Conservation (phyloP, 345 rosid genomes). For the Noccaea caerulescens region DNA sequence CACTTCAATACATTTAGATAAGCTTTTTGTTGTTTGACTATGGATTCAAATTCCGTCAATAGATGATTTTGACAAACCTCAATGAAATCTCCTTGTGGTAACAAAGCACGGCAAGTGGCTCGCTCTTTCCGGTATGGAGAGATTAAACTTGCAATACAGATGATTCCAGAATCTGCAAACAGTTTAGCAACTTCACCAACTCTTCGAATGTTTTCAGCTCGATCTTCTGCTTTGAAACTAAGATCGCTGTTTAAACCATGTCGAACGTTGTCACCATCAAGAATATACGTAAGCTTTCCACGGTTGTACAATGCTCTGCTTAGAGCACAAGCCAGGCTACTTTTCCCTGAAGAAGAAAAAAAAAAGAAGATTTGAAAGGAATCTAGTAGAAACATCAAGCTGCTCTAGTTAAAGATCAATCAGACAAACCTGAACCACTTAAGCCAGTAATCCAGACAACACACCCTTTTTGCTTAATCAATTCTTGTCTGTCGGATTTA, state of each 20-base stretch:
- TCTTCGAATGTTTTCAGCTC: constrained; percentile 68
- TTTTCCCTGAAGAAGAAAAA: constrained; percentile 53
- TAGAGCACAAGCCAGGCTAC: constrained; percentile 74
- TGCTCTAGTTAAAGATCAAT: not conserved
- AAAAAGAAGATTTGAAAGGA: not conserved
- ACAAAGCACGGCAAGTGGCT: constrained; percentile 61
- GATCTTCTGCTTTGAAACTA: constrained; percentile 66
- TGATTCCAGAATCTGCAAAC: constrained; percentile 77
- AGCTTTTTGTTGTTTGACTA: not conserved
- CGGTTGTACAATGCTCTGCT: constrained; percentile 53
- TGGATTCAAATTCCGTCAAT: no score
- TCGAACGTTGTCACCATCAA: constrained; percentile 80
- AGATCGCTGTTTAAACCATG: constrained; percentile 75
- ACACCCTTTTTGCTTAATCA: constrained; percentile 78
- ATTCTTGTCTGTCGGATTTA: constrained; percentile 58
- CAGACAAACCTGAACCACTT: constrained; percentile 73
- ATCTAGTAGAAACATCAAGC: not conserved
- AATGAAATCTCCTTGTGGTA: constrained; percentile 70
- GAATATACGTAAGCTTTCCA: constrained; percentile 68
- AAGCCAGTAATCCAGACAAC: constrained; percentile 85
- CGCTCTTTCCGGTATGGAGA: constrained; percentile 78
- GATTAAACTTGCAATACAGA: constrained; percentile 75
- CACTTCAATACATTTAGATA: constrained; percentile 5
- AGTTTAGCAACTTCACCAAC: constrained; percentile 77
- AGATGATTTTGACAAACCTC: constrained; percentile 55